Percentiles rank a stretch among this genome's conserved stretches.
Evolutionary conservation across 768 basidiomycete species (phyloP).

Genomic region (Tulasnella sp.): DNA sequence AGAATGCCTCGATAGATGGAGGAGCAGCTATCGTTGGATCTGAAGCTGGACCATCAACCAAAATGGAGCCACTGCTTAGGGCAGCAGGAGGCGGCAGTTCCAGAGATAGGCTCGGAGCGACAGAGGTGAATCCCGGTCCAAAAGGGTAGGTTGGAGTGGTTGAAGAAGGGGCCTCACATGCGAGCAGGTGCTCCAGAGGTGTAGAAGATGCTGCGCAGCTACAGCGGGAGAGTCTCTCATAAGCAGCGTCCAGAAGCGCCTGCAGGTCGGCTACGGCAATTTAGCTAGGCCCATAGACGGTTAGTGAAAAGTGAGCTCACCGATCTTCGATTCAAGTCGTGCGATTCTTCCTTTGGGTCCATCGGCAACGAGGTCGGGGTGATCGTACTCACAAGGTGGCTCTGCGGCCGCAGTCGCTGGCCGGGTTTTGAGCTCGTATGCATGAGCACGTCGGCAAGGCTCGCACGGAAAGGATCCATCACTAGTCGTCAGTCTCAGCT

Average conservation of each 20-base stretch:
- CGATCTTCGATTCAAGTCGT: background rate
- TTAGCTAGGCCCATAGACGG: no score
- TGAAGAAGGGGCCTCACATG: background rate
- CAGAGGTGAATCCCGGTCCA: background rate
- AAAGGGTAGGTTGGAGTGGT: background rate
- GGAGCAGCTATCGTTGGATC: background rate
- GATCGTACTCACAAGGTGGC: background rate
- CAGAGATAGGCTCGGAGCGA: background rate
- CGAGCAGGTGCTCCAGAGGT: background rate
- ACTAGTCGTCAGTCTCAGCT: background rate
- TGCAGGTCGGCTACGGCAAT: background rate
- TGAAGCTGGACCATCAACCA: background rate
- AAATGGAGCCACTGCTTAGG: background rate
- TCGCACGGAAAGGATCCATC: background rate
- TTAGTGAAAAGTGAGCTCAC: background rate
- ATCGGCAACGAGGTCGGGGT: background rate
- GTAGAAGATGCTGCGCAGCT: background rate
- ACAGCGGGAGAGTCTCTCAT: background rate
- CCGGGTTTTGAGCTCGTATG: background rate
- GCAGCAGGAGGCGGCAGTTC: background rate
- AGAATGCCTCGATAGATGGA: background rate
- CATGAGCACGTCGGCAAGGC: background rate
- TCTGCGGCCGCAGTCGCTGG: background rate
- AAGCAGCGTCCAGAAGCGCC: background rate
- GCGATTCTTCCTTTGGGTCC: background rate